Conservation (phyloP, 1,284 basidiomycete species). For the Exsudoporus floridanus region DNA sequence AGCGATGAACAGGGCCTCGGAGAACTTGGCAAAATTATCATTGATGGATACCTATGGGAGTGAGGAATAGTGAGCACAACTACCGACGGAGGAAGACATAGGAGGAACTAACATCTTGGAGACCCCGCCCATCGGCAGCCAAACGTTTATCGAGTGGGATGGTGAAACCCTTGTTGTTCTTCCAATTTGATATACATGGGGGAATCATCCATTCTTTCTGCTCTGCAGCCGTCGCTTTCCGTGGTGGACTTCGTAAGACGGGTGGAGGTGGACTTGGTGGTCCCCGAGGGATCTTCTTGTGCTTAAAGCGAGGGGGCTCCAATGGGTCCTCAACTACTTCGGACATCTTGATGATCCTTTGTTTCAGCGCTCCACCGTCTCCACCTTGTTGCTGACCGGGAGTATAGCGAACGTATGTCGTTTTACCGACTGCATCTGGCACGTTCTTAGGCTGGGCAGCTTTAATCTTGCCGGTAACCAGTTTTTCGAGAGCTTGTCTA, state of each 20-base stretch:
- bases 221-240: conserved; percentile 94
- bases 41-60: conserved; percentile 85
- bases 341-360: conserved; percentile 99
- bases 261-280: conserved; percentile 96
- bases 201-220: conserved; percentile 99
- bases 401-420: conserved; percentile 93
- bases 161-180: conserved; percentile 99
- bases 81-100: background rate
- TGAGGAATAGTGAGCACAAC: conserved; percentile 8
- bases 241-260: conserved; percentile 93
- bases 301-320: conserved; percentile 96
- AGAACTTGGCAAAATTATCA: conserved; percentile 99
- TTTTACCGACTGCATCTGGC: conserved; percentile 75
- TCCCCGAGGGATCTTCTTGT: conserved; percentile 96
- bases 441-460: conserved; percentile 92
- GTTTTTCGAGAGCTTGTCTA: conserved; percentile 86
- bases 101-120: conserved; percentile 84
- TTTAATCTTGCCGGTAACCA: conserved; percentile 95
- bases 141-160: conserved; percentile 98
- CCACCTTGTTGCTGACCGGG: conserved; percentile 81
- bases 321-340: conserved; percentile 96
- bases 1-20: conserved; percentile 94
- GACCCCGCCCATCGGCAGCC: conserved; percentile 93
- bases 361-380: conserved; percentile 69
- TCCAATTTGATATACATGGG: conserved; percentile 99